Evolutionary conservation across 192 early-diverging fungal species (phyloP).

Genomic region (Mortierella hygrophila): DNA sequence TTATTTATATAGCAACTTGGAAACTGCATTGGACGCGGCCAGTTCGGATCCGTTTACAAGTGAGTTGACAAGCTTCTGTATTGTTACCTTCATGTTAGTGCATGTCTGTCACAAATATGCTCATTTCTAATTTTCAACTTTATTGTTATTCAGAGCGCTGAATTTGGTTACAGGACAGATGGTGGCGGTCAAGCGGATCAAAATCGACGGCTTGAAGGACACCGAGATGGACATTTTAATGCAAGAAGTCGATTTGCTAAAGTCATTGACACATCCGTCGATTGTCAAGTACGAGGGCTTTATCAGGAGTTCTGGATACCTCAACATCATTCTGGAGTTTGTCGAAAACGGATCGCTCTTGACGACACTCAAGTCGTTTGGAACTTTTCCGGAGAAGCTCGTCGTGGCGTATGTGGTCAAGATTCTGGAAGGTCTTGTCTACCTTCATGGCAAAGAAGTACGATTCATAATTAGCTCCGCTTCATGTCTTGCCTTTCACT

Average conservation of each 20-base stretch:
- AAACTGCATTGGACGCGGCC: conserved; percentile 90
- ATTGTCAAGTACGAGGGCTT: conserved; percentile 91
- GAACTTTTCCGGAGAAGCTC: conserved; percentile 90
- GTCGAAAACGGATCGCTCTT: conserved; percentile 95
- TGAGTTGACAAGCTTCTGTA: conserved; percentile 19
- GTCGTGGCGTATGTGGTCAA: conserved; percentile 89
- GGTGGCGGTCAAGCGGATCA: conserved; percentile 90
- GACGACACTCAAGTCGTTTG: conserved; percentile 89
- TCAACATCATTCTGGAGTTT: conserved; percentile 91
- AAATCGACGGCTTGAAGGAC: conserved; percentile 74
- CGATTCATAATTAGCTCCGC: neutral
- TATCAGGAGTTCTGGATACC: conserved; percentile 74
- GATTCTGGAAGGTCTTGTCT: conserved; percentile 91
- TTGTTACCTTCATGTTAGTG: no score
- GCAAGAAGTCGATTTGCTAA: conserved; percentile 89
- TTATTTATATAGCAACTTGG: conserved; percentile 69
- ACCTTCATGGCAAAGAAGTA: conserved; percentile 88
- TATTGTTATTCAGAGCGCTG: conserved; percentile 65
- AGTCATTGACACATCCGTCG: conserved; percentile 85
- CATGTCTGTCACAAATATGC: neutral
- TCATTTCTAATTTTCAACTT: neutral
- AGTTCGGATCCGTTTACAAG: conserved; percentile 91
- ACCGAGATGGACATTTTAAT: conserved; percentile 83
- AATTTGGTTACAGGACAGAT: conserved; percentile 85
- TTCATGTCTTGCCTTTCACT: no score